These are phyloP conservation scores for Fistulinella cinereoalba DNA, from an alignment of 1,284 basidiomycete genomes.

Conservation along the genomic window DNA sequence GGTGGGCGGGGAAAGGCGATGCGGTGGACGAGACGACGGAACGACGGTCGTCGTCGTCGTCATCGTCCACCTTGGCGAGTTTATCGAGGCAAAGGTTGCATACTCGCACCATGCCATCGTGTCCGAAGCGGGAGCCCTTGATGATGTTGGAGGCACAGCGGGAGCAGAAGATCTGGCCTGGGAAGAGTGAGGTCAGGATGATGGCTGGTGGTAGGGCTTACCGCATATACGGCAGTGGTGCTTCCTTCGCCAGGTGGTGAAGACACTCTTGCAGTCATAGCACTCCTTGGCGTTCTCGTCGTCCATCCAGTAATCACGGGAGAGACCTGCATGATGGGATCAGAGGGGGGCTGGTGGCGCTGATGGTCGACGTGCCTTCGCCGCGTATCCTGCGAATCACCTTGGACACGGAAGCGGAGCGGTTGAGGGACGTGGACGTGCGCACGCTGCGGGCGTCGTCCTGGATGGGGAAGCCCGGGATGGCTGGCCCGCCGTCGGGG, in stretches of 20 bases:
- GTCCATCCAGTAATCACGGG: slow-evolving; percentile 95
- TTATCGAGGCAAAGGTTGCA: slow-evolving; percentile 95
- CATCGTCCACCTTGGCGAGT: slow-evolving; percentile 74
- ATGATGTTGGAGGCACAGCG: slow-evolving; percentile 97
- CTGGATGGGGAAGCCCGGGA: slow-evolving; percentile 81
- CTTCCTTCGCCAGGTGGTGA: slow-evolving; percentile 90
- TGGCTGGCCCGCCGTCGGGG: slow-evolving; percentile 65
- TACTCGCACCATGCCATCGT: slow-evolving; percentile 88
- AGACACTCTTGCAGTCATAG: slow-evolving; percentile 89
- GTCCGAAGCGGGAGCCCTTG: slow-evolving; percentile 90
- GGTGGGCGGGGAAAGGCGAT: slow-evolving; percentile 49
- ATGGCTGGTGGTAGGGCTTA: slow-evolving; percentile 34
- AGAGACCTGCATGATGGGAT: slow-evolving; percentile 53
- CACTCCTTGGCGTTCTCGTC: slow-evolving; percentile 96
- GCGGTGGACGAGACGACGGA: slow-evolving; percentile 68
- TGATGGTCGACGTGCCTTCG: slow-evolving; percentile 53
- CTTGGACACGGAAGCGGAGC: slow-evolving; percentile 81
- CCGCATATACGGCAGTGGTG: slow-evolving; percentile 95
- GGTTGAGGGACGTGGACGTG: slow-evolving; percentile 66
- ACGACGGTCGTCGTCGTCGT: slow-evolving; percentile 79
- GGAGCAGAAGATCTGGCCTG: slow-evolving; percentile 89
- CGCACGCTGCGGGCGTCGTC: slow-evolving; percentile 80
- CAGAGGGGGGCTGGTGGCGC: slow-evolving; percentile 9
- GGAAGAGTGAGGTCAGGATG: slow-evolving; percentile 5
- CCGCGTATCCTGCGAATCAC: slow-evolving; percentile 85